These are phyloP conservation scores for Neurospora sp. DNA, from an alignment of 495 filamentous ascomycete species.

Conservation along the genomic window DNA sequence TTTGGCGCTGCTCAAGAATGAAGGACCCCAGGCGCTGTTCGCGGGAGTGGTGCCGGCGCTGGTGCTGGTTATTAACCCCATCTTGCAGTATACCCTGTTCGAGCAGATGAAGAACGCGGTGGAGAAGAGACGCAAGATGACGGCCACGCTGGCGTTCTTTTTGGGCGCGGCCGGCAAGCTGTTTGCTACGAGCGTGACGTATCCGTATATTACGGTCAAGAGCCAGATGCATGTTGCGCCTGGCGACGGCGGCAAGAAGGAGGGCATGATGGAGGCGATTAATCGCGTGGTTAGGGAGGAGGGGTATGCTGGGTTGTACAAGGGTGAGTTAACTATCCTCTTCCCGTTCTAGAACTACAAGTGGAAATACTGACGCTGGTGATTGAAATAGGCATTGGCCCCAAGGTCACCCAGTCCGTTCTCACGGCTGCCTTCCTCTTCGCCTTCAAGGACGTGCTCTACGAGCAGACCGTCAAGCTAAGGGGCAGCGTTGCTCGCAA, in stretches of 20 bases:
- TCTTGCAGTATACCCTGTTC: conserved; percentile 96
- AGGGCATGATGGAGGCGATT: conserved; percentile 64
- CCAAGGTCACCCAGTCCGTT: conserved; percentile 93
- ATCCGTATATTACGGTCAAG: conserved; percentile 98
- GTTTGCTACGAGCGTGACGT: conserved; percentile 85
- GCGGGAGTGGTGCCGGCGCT: conserved; percentile 87
- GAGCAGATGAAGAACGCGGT: conserved; percentile 77
- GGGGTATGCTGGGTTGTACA: conserved; percentile 82
- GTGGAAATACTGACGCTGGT: too few relatives aligned
- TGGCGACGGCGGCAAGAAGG: conserved; percentile 47
- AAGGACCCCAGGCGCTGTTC: conserved; percentile 77
- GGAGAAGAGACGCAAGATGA: conserved; percentile 49
- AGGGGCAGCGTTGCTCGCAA: conserved; percentile 31
- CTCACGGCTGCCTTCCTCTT: conserved; percentile 95
- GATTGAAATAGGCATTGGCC: conserved; percentile 59
- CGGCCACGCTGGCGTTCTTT: conserved; percentile 78
- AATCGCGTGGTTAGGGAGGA: conserved; percentile 75
- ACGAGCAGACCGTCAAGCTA: conserved; percentile 43
- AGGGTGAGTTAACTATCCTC: conserved; percentile 48
- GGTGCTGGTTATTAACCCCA: conserved; percentile 92
- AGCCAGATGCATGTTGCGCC: conserved; percentile 86
- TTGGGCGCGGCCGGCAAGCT: conserved; percentile 91
- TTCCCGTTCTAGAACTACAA: neutral
- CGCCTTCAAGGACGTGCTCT: conserved; percentile 86
- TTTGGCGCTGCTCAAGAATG: conserved; percentile 60